Evolutionary conservation across 116 monocot species (phyloP).

Genomic region (Papilionanthe hybrid): DNA sequence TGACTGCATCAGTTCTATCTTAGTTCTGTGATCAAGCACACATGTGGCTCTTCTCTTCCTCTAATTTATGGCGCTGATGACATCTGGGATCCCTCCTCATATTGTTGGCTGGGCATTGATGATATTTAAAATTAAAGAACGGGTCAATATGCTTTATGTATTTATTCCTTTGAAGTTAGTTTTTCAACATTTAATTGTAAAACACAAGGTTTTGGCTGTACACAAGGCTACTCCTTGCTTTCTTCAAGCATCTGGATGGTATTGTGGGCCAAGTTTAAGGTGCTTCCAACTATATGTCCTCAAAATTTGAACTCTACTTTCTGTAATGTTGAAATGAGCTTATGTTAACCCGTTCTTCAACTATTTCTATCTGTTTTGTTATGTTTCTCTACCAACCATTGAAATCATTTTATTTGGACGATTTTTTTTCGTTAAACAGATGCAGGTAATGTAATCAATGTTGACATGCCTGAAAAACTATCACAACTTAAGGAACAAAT

Average conservation of each 20-base stretch:
- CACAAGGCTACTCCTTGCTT: not conserved
- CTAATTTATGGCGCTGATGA: no score
- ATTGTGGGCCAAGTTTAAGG: not conserved
- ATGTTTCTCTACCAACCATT: not conserved
- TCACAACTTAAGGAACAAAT: constrained; percentile 90
- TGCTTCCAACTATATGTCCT: not conserved
- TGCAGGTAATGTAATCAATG: constrained; percentile 62
- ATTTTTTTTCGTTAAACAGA: constrained; percentile 10
- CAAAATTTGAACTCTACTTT: not conserved
- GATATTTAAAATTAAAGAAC: no score
- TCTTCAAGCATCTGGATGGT: not conserved
- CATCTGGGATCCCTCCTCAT: no score
- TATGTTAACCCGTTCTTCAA: not conserved
- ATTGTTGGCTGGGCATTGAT: no score
- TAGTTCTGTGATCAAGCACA: no score
- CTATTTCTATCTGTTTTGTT: not conserved
- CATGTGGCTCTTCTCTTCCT: no score
- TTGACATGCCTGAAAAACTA: constrained; percentile 74
- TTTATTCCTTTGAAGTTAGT: no score
- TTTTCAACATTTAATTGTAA: not conserved
- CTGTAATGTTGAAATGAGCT: not conserved
- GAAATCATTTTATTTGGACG: not conserved
- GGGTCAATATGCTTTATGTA: no score
- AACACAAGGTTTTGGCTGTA: not conserved
- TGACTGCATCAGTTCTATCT: no score